Conservation (phyloP, 1,284 basidiomycete species). For the Calocybe gambosa region DNA sequence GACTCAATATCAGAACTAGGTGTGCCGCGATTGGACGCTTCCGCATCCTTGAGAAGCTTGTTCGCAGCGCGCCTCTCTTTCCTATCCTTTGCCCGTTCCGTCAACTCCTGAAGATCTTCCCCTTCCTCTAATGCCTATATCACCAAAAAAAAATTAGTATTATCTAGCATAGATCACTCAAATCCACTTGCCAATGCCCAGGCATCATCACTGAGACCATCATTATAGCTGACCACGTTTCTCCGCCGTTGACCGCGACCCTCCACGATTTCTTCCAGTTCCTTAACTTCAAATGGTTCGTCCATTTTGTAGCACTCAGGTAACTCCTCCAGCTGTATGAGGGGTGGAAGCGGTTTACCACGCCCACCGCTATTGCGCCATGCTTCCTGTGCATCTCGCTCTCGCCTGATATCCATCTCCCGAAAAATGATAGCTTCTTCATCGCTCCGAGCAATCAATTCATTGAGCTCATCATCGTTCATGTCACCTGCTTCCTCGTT, state of each 20-base stretch:
- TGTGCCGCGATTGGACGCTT: constrained; percentile 50
- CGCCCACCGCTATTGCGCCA: constrained; percentile 78
- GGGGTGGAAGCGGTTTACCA: constrained; percentile 71
- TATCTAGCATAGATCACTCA: constrained; percentile 2
- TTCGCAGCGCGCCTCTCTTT: constrained; percentile 53
- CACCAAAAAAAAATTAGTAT: constrained; percentile 1
- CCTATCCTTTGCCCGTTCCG: constrained; percentile 56
- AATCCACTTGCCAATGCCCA: constrained; percentile 67
- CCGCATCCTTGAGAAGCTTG: constrained; percentile 46
- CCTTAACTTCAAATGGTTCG: constrained; percentile 67
- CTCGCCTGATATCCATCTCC: constrained; percentile 81
- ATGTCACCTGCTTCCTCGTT: constrained; percentile 92
- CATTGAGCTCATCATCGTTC: constrained; percentile 97
- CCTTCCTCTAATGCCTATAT: constrained; percentile 78
- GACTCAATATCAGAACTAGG: constrained; percentile 57
- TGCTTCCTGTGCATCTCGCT: constrained; percentile 58
- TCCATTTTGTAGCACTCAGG: constrained; percentile 89
- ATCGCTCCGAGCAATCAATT: constrained; percentile 84
- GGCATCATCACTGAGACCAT: constrained; percentile 91
- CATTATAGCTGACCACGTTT: constrained; percentile 88
- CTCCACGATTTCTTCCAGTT: constrained; percentile 65
- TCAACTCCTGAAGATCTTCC: constrained; percentile 77
- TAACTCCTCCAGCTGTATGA: constrained; percentile 88
- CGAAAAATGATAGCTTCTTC: constrained; percentile 78
- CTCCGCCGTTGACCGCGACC: constrained; percentile 83